phyloP scores from a whole-genome alignment of 116 monocot species.

The Papilionanthe hybrid region DNA sequence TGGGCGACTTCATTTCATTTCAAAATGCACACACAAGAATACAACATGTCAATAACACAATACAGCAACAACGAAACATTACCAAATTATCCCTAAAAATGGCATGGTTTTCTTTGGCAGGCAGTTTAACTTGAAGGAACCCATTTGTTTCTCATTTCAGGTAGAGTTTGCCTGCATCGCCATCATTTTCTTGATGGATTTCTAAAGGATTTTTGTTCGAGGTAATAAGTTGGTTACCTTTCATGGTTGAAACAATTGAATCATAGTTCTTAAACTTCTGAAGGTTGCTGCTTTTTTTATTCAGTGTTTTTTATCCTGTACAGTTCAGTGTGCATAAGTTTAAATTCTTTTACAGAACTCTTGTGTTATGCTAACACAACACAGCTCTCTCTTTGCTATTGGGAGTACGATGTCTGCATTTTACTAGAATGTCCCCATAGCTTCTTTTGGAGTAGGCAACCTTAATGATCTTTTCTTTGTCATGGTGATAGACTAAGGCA shows the following conservation, averaged over 20 bases:
- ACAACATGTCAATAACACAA: not conserved
- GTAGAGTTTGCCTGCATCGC: not conserved
- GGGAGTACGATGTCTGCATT: not conserved
- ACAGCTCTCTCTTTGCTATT: not conserved
- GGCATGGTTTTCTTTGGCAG: not conserved
- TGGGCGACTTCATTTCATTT: not conserved
- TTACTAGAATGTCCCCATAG: not conserved
- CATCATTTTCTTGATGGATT: not conserved
- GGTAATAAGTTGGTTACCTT: not conserved
- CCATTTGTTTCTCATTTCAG: not conserved
- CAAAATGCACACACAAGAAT: not conserved
- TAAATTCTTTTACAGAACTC: not conserved
- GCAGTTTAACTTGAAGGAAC: not conserved
- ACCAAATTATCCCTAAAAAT: not conserved
- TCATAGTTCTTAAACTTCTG: not conserved
- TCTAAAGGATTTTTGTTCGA: not conserved
- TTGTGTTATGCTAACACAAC: not conserved
- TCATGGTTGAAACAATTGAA: not conserved
- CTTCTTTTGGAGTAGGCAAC: not conserved
- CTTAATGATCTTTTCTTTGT: not conserved
- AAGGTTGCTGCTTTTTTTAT: not conserved
- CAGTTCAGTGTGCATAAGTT: constrained; percentile 5
- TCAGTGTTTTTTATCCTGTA: not conserved
- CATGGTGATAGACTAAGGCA: not conserved
- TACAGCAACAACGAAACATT: not conserved